Evolutionary conservation across 2,329 filamentous ascomycete genomes (phyloP).

Genomic region (Aplosporella prunicola): DNA sequence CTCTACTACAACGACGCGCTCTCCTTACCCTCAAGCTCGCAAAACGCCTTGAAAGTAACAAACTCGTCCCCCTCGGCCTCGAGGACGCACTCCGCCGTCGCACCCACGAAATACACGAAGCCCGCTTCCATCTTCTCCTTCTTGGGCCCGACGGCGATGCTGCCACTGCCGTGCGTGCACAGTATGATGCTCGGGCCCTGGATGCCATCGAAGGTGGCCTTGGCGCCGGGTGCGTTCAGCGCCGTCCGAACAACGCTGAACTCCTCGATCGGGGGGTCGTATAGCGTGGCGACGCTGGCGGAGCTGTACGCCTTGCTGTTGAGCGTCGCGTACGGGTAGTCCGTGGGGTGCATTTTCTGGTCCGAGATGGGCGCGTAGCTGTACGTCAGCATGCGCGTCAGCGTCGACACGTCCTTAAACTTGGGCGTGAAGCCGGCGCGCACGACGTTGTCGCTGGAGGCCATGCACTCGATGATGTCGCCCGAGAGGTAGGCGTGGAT

Average conservation of each 20-base stretch:
- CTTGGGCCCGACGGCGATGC: slow-evolving; percentile 76
- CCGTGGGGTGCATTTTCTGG: slow-evolving; percentile 81
- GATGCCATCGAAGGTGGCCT: slow-evolving; percentile 80
- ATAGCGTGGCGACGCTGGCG: slow-evolving; percentile 61
- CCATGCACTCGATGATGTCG: slow-evolving; percentile 99
- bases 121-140: slow-evolving; percentile 53
- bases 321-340: slow-evolving; percentile 78
- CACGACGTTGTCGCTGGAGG: slow-evolving; percentile 95
- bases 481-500: slow-evolving; percentile 92
- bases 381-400: slow-evolving; percentile 90
- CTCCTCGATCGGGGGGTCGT: slow-evolving; percentile 94
- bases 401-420: slow-evolving; percentile 88
- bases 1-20: slow-evolving; percentile 2
- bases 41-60: slow-evolving; percentile 88
- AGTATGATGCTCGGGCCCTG: slow-evolving; percentile 88
- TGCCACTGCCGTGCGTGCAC: slow-evolving; percentile 74
- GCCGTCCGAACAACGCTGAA: slow-evolving; percentile 81
- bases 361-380: slow-evolving; percentile 87
- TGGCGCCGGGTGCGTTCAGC: slow-evolving; percentile 60
- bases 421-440: slow-evolving; percentile 96
- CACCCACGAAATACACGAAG: slow-evolving; percentile 58
- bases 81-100: slow-evolving; percentile 72
- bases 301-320: slow-evolving; percentile 76
- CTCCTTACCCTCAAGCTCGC: slow-evolving; percentile 56
- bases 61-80: slow-evolving; percentile 54